A percentile compares a stretch with the other conserved stretches of the same genome.
Conservation (phyloP, 2,329 filamentous ascomycete species). For the Phyllosticta capitalensis region DNA sequence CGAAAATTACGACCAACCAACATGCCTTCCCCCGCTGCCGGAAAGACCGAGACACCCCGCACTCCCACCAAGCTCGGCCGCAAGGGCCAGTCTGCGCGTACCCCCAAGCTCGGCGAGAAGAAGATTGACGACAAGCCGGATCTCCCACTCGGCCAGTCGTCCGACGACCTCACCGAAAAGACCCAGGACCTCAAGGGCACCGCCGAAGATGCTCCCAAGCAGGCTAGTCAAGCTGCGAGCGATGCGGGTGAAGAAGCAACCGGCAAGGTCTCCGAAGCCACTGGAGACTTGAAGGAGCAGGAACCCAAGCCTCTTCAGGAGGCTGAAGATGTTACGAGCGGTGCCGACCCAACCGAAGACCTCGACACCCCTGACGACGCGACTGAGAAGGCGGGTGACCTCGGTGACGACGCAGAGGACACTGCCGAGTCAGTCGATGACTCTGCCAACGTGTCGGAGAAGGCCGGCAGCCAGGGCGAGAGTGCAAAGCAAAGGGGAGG, state of each 20-base stretch:
- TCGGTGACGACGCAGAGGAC: constrained; percentile 20
- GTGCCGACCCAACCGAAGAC: constrained; percentile 28
- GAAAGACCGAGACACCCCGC: constrained; percentile 39
- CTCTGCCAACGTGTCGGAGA: constrained; percentile 13
- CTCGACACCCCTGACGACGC: constrained; percentile 38
- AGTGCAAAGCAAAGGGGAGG: constrained; percentile 5
- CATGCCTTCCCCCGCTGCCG: constrained; percentile 44
- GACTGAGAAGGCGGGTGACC: constrained; percentile 35
- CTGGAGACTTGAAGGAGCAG: constrained; percentile 35
- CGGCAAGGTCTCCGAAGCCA: constrained; percentile 40
- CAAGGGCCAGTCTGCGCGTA: constrained; percentile 30
- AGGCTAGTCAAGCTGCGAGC: constrained; percentile 24
- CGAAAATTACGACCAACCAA: constrained; percentile 12
- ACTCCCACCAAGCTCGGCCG: constrained; percentile 43
- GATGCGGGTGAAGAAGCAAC: constrained; percentile 26
- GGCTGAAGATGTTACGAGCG: constrained; percentile 23
- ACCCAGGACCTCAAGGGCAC: constrained; percentile 22
- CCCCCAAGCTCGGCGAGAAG: constrained; percentile 34
- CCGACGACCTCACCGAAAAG: constrained; percentile 23
- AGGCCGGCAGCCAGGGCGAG: constrained; percentile 7
- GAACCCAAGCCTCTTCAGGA: constrained; percentile 38
- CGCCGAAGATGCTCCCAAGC: constrained; percentile 21
- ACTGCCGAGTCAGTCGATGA: constrained; percentile 9
- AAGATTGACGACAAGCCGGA: constrained; percentile 21
- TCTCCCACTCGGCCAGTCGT: constrained; percentile 23